These are phyloP conservation scores for Sporothrix dimorphospora DNA, from an alignment of 2,329 filamentous ascomycete species.

Conservation along the genomic window DNA sequence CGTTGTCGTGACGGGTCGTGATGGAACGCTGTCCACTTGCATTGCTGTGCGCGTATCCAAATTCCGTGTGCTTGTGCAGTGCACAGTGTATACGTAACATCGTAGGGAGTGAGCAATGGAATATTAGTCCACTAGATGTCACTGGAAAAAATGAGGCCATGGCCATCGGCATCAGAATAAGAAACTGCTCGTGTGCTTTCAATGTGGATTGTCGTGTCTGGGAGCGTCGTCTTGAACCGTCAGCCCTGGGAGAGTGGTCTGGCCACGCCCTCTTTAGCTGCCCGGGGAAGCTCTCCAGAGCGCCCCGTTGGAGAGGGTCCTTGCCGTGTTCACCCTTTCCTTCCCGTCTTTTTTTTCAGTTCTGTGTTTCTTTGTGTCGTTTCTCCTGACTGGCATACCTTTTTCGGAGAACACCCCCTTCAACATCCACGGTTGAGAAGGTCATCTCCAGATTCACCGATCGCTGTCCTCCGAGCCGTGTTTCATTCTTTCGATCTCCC, in stretches of 20 bases:
- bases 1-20: not conserved
- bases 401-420: not conserved
- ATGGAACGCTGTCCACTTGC: not conserved
- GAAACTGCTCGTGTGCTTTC: slow-evolving; percentile 16
- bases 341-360: not conserved
- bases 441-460: not conserved
- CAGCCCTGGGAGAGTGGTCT: not conserved
- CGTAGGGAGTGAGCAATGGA: not conserved
- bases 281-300: not conserved
- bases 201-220: not conserved
- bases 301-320: not conserved
- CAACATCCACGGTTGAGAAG: not conserved
- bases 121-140: not conserved
- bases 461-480: not conserved
- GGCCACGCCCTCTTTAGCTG: not conserved
- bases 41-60: not conserved
- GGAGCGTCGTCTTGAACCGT: slow-evolving; percentile 9
- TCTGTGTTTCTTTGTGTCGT: not conserved
- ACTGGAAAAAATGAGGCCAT: not conserved
- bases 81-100: not conserved
- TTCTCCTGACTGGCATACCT: not conserved
- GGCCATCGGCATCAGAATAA: not conserved
- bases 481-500: not conserved
- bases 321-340: slow-evolving; percentile 8
- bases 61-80: not conserved